Evolutionary conservation across 495 filamentous ascomycete species (phyloP).

Genomic region (Hyaloscypha finlandica): DNA sequence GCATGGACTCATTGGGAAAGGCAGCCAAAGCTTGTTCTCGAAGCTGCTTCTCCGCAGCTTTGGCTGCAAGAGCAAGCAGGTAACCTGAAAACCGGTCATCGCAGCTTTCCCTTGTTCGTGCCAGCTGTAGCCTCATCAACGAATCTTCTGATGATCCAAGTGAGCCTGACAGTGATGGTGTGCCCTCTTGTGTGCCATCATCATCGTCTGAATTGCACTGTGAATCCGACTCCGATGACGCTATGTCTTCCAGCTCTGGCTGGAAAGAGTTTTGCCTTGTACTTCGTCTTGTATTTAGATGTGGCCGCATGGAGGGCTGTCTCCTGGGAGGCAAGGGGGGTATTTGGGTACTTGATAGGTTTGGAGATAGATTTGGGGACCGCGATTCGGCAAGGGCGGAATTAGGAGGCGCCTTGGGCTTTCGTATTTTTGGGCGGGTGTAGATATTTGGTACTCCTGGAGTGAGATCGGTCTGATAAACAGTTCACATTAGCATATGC

Average conservation of each 20-base stretch:
- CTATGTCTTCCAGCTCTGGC: slow-evolving; percentile 42
- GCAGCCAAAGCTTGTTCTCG: slow-evolving; percentile 69
- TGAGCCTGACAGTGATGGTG: slow-evolving; percentile 54
- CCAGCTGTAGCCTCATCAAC: slow-evolving; percentile 49
- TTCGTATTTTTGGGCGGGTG: slow-evolving; percentile 42
- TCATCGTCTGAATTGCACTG: slow-evolving; percentile 33
- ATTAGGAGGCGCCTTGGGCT: slow-evolving; percentile 8
- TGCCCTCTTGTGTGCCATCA: slow-evolving; percentile 28
- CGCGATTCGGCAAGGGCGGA: background rate
- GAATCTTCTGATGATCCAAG: slow-evolving; percentile 57
- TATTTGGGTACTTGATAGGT: slow-evolving; percentile 12
- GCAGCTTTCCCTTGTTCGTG: slow-evolving; percentile 57
- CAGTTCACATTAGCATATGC: slow-evolving; percentile 11
- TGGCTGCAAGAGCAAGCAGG: slow-evolving; percentile 72
- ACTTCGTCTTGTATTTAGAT: slow-evolving; percentile 41
- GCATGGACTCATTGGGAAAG: slow-evolving; percentile 67
- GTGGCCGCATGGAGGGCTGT: slow-evolving; percentile 41
- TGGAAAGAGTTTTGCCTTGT: slow-evolving; percentile 42
- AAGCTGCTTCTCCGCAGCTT: slow-evolving; percentile 72
- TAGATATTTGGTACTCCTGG: slow-evolving; percentile 61
- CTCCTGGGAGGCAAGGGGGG: slow-evolving; percentile 27
- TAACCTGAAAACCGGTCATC: slow-evolving; percentile 74
- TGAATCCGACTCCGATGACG: slow-evolving; percentile 39
- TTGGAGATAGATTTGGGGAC: background rate
- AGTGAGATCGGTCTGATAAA: slow-evolving; percentile 51